Evolutionary conservation across 352 stramenopile genomes (phyloP).

Genomic region (Plasmopara halstedii): DNA sequence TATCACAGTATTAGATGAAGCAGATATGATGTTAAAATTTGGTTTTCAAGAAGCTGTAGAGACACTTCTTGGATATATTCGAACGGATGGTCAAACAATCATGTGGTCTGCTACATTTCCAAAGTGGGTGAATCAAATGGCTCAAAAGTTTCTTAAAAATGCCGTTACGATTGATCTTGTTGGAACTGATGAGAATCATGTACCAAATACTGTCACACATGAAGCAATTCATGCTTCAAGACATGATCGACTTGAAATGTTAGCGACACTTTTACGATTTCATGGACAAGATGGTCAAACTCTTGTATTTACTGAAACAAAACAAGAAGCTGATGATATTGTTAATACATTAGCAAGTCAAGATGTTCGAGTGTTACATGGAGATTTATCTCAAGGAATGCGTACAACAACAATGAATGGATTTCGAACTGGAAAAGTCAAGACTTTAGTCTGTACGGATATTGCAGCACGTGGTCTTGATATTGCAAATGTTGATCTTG

Average conservation of each 20-base stretch:
- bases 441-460: slow-evolving; percentile 89
- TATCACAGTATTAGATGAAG: slow-evolving; percentile 93
- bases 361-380: slow-evolving; percentile 56
- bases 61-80: slow-evolving; percentile 86
- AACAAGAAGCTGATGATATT: slow-evolving; percentile 93
- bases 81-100: slow-evolving; percentile 81
- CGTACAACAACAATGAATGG: slow-evolving; percentile 94
- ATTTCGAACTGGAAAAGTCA: slow-evolving; percentile 92
- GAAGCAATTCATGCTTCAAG: slow-evolving; percentile 88
- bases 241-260: slow-evolving; percentile 49
- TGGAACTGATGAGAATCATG: slow-evolving; percentile 75
- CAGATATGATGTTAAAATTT: slow-evolving; percentile 98
- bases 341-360: slow-evolving; percentile 73
- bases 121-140: slow-evolving; percentile 92
- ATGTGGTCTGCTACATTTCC: slow-evolving; percentile 97
- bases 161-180: slow-evolving; percentile 94
- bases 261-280: slow-evolving; percentile 64
- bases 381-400: slow-evolving; percentile 74
- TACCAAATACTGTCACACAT: slow-evolving; percentile 85
- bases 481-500: slow-evolving; percentile 86
- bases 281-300: slow-evolving; percentile 62
- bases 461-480: slow-evolving; percentile 87
- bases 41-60: slow-evolving; percentile 97
- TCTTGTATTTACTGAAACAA: slow-evolving; percentile 98
- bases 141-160: slow-evolving; percentile 89